phyloP scores from a whole-genome alignment of 2,329 filamentous ascomycete species.

The Penicillium decumbens region DNA sequence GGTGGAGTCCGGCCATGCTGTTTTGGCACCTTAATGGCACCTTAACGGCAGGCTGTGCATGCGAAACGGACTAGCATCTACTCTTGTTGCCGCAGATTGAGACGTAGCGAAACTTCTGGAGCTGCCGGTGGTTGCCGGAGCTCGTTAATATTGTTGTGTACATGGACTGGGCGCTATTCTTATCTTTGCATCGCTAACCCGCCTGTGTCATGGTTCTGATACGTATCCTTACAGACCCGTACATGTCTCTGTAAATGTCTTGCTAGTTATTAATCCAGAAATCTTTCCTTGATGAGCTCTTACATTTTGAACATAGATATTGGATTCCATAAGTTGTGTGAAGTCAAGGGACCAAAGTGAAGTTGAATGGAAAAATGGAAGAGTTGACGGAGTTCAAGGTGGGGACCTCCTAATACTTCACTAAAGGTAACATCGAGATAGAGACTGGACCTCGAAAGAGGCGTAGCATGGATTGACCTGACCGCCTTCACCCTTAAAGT shows the following conservation, averaged over 20 bases:
- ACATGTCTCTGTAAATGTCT: not conserved
- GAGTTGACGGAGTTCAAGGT: no score
- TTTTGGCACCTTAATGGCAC: not conserved
- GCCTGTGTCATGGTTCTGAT: not conserved
- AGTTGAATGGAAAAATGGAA: no score
- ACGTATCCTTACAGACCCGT: not conserved
- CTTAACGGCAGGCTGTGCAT: not conserved
- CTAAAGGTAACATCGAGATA: no score
- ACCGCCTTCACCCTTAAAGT: no score
- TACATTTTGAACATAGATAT: no score
- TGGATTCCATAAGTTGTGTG: no score
- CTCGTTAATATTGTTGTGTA: not conserved
- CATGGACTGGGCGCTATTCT: not conserved
- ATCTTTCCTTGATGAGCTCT: not conserved
- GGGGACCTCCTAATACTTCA: no score
- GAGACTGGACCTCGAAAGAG: no score
- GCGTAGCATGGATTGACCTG: no score
- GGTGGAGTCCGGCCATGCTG: not conserved
- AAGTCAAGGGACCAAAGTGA: no score
- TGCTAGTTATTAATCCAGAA: not conserved
- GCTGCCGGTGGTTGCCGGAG: not conserved
- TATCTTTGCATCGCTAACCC: not conserved
- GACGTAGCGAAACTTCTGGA: not conserved
- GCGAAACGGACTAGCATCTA: not conserved
- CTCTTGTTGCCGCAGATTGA: not conserved